phyloP scores from a whole-genome alignment of 805 yeast species.

The Wickerhamiella cacticola region DNA sequence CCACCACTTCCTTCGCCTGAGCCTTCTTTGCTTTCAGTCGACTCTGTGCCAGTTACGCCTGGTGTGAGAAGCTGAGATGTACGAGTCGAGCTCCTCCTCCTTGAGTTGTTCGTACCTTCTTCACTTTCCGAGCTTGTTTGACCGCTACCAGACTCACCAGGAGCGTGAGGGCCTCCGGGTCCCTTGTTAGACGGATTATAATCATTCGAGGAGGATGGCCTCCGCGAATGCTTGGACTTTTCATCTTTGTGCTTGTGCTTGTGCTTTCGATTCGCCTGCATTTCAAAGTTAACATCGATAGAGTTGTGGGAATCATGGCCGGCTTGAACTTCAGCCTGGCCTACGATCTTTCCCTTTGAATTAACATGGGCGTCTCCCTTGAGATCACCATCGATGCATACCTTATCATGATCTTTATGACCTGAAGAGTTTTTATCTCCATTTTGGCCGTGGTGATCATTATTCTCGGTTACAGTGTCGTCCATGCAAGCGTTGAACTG shows the following conservation, averaged over 20 bases:
- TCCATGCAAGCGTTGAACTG: conserved; percentile 9
- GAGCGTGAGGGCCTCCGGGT: background rate
- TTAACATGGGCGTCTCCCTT: conserved; percentile 10
- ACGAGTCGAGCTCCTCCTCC: background rate
- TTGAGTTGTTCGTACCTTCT: background rate
- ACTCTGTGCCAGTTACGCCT: background rate
- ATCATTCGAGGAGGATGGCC: background rate
- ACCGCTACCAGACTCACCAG: background rate
- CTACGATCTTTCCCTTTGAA: conserved; percentile 1
- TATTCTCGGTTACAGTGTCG: background rate
- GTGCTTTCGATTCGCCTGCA: conserved; percentile 5
- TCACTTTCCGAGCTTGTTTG: background rate
- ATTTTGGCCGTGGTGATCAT: background rate
- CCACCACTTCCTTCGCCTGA: background rate
- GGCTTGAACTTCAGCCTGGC: conserved; percentile 7
- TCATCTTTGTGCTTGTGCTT: conserved; percentile 1
- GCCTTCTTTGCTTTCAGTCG: background rate
- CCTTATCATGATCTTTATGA: background rate
- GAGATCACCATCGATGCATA: conserved; percentile 5
- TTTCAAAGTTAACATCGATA: conserved; percentile 10
- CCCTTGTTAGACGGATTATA: background rate
- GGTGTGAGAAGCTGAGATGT: background rate
- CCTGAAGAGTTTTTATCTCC: background rate
- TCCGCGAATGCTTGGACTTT: background rate
- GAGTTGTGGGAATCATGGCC: conserved; percentile 1